Base-by-base conservation (phyloP, 805 yeast species). In the Myxozyma mucilagina region DNA sequence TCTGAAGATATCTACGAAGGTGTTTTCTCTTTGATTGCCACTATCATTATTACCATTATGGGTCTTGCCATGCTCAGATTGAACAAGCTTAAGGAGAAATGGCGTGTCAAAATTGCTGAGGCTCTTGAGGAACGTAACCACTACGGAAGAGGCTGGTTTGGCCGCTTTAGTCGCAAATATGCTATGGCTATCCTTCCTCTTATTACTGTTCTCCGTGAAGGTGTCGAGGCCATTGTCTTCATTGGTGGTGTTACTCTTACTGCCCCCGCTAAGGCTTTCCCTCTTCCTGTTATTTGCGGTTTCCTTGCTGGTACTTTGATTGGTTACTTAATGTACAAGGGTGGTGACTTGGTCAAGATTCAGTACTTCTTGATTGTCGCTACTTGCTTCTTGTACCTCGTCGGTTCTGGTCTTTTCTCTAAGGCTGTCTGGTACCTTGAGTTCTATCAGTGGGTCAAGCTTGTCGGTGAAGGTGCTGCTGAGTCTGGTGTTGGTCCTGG, bases 1-100 rank as follows among this genome's bases (percentile, higher is more conserved):
- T 84, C 96, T n/a, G 99, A 93, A 75, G 97, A 93, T 74, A 75
- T 93, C 59, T 93, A 97, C 97, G 99, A 93, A 82, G 98, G 97
- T 79, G 81, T 90, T 59, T 91, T 93, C 74, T 89, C 94, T 76
- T 78, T 93, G 67, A 86, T 93, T 74, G 99, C 98, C 2, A 84
- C 96, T 0, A 78, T 89, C 47, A 84, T 93, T 84, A 93, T 93
- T 72, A 83, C 97, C 14, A 70, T 87, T 69, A 92, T 93, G 97
- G 98, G 99, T 74, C 82, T 93, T 71, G 96, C 97, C 59, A 89
- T 93, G 97, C 82, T 93, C 72, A 85, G 98, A 77, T 81, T 93
- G 75, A 92, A 92, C 80, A 91, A 92, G 80, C 90, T 92, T 96
- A 91, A 90, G 78, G 93, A 85, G 69, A 93, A 93, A 79, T 93